These are phyloP conservation scores for Cadophora sp. DNA, from an alignment of 2,329 filamentous ascomycete species.

Conservation along the genomic window DNA sequence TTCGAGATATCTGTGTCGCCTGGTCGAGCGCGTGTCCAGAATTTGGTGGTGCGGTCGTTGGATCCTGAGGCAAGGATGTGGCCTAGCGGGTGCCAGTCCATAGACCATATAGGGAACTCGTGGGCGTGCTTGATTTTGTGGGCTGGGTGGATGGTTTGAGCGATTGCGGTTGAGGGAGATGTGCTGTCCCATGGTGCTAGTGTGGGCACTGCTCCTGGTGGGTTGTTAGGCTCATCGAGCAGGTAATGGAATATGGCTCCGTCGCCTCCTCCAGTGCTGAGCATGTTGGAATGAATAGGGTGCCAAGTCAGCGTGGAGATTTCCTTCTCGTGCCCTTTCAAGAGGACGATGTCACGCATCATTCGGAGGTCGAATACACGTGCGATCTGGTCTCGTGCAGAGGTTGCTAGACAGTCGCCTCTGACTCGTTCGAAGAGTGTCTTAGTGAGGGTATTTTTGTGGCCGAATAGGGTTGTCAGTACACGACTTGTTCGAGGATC, in stretches of 20 bases:
- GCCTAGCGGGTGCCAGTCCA: slow-evolving; percentile 96
- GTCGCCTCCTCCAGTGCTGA: slow-evolving; percentile 90
- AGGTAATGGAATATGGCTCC: slow-evolving; percentile 92
- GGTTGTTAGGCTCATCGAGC: slow-evolving; percentile 92
- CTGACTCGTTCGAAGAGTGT: slow-evolving; percentile 88
- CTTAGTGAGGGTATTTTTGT: slow-evolving; percentile 97
- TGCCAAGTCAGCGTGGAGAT: slow-evolving; percentile 94
- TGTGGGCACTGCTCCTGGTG: slow-evolving; percentile 72
- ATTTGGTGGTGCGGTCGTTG: slow-evolving; percentile 94
- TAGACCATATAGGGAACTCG: slow-evolving; percentile 94
- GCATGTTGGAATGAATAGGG: slow-evolving; percentile 85
- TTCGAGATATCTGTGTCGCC: slow-evolving; percentile 86
- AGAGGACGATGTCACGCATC: slow-evolving; percentile 96
- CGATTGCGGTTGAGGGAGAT: slow-evolving; percentile 79
- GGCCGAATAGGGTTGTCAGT: slow-evolving; percentile 91
- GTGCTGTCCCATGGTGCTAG: slow-evolving; percentile 85
- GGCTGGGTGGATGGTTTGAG: slow-evolving; percentile 91
- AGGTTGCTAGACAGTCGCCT: slow-evolving; percentile 86
- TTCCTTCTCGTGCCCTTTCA: slow-evolving; percentile 95
- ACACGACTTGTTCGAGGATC: slow-evolving; percentile 92
- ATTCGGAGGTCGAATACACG: slow-evolving; percentile 94
- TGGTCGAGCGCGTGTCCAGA: slow-evolving; percentile 91
- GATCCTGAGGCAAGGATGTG: slow-evolving; percentile 95
- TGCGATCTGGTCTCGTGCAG: slow-evolving; percentile 90
- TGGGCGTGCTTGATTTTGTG: slow-evolving; percentile 89